Base-by-base conservation (phyloP, 2,329 filamentous ascomycete species). In the Talaromyces islandicus region DNA sequence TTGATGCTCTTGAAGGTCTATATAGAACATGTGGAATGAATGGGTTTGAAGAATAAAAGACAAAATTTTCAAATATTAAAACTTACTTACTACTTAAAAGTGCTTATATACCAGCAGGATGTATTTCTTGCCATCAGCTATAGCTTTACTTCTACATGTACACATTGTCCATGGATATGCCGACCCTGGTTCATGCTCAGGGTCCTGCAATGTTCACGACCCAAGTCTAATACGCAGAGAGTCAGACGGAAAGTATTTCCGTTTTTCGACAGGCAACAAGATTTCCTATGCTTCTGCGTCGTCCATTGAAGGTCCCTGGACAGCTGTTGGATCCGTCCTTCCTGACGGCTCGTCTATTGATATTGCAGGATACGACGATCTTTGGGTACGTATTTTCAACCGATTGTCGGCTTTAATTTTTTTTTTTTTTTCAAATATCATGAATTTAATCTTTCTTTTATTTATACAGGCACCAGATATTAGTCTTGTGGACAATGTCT, bases 381-480 rank as follows among this genome's bases (percentile, higher is more conserved):
- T 83, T 11, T 84, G 81, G 81, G 77, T 79, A 69, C 21, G 70
- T 67, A 19, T 30, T 56, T 38, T n/a, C 12, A n/a, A 38, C 7
- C 17, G 17, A 17, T 50, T 6, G 25, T 27, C 6, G 25, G 25
- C 6, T 27, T 27, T 27, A 27, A 27, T 3, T 27, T 27, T n/a
- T n/a, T n/a, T n/a, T n/a, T n/a, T n/a, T n/a, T n/a, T n/a, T n/a
- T n/a, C n/a, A n/a, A n/a, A n/a, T n/a, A n/a, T n/a, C n/a, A n/a
- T n/a, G n/a, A n/a, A n/a, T n/a, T n/a, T n/a, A n/a, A n/a, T n/a
- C n/a, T n/a, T n/a, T n/a, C n/a, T n/a, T n/a, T 21, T 50, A 4
- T 21, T 35, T 29, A 35, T 21, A 29, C 52, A 86, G 85, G 87
- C 87, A 1, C 88, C 88, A 0, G 86, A 89, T 64, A 82, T 87